Evolutionary conservation across 352 stramenopile species (phyloP), one percentile per base, ranked within the genome.

Genomic region (Globisporangium echinulatum): DNA sequence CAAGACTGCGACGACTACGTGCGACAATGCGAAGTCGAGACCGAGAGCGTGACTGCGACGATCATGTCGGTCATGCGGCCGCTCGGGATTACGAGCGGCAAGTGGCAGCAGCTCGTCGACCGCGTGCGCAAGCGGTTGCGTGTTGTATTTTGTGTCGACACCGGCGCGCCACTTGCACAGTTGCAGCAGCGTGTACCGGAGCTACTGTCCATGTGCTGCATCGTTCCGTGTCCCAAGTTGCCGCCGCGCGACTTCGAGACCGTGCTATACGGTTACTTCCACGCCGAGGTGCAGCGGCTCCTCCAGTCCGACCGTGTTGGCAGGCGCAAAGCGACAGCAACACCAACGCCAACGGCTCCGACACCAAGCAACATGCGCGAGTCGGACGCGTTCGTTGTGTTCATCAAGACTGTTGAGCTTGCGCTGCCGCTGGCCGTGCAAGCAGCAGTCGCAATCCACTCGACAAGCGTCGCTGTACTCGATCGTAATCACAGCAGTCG

Each of bases 51-150:
- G 7, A 83, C 76, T 6, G 72, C 78, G 4, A 90, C 75, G 4
- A 85, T 90, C 63, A 90, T 90, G 80, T 82, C 80, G 10, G 61
- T 90, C 10, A 90, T 86, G 58, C 72, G 80, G 17, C 80, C 80
- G 11, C 61, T 90, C 1, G 80, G 80, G 6, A 82, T 86, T 10
- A 88, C 78, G 0, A 90, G 76, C 25, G 80, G 77, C 3, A 85
- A 85, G 25, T 90, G 80, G 80, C 74, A 86, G 43, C 75, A 80
- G 40, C 80, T 85, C 36, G 66, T 90, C 2, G 69, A 81, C 39
- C 70, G 78, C 0, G 72, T 88, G 54, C 69, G 75, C 17, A 72
- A 74, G 8, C 74, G 76, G 4, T 63, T 90, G 5, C 67, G 69
- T 9, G 64, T 88, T 10, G 74, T 86, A 0, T 58, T 87, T 7